Base-by-base conservation (phyloP, 1,284 basidiomycete genomes). In the Fomes fomentarius region DNA sequence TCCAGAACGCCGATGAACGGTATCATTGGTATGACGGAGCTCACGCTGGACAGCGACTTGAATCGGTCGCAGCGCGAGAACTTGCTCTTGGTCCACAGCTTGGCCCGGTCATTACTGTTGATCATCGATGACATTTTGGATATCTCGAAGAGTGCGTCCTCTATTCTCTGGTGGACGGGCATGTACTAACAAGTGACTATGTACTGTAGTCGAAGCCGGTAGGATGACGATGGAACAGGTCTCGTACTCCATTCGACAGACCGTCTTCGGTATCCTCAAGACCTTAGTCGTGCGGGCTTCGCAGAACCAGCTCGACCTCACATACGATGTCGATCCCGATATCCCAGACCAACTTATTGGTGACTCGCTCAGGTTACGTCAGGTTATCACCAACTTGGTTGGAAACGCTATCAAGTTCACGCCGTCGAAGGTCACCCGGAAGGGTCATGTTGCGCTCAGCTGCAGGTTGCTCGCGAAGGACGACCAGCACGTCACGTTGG, bases 161-260 rank as follows among this genome's bases (percentile, higher is more conserved):
- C 24, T 14, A 26, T 39, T 52, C 33, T 42, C 19, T n/a, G 6
- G 24, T 24, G 10, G 3, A 35, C 21, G 28, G 34, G 56, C 2
- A 52, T 52, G 43, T 30, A 28, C 53, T 52, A 1, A 37, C 54
- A n/a, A 41, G 61, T 38, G n/a, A 40, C 22, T 40, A 10, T 24
- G 15, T 11, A 56, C 35, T 21, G 28, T 60, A 96, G 94, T 96
- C 65, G 96, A 99, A 75, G 96, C 96, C 41, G 97, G 97, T 56
- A 89, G 97, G 19, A 99, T 99, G 97, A 98, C 95, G 3, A 98
- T 99, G 87, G 97, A 99, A 72, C 92, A 96, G 56, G 96, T 98
- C 33, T 93, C 96, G 0, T 99, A 96, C 76, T 98, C 96, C n/a
- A 82, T 98, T 28, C 91, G 97, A 28, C 89, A 96, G 63, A 97